Percentiles rank a stretch among this genome's conserved stretches.
Conservation (phyloP, 306 rosid species). For the Phaseolus lunatus region DNA sequence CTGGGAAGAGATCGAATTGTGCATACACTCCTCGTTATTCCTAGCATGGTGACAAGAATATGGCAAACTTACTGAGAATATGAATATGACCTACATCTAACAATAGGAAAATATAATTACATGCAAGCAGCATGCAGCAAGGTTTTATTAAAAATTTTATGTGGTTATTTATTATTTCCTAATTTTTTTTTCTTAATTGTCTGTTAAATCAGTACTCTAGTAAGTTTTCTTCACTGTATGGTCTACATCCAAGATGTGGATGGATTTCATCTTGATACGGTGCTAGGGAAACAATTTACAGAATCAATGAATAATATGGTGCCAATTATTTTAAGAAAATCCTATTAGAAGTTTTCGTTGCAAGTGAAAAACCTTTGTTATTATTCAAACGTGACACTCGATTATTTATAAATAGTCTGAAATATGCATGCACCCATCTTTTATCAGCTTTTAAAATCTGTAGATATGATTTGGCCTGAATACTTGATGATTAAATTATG, state of each 20-base stretch:
- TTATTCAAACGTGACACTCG: background rate
- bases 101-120: slow-evolving; percentile 4
- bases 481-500: slow-evolving; percentile 5
- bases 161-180: background rate
- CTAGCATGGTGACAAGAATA: slow-evolving; percentile 1
- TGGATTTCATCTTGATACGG: slow-evolving; percentile 5
- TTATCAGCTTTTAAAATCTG: slow-evolving; percentile 8
- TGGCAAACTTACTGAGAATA: slow-evolving; percentile 5
- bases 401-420: background rate
- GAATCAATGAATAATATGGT: slow-evolving; percentile 18
- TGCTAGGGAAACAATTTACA: background rate
- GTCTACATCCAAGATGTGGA: slow-evolving; percentile 14
- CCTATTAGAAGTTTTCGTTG: slow-evolving; percentile 12
- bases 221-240: background rate
- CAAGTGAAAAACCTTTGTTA: slow-evolving; percentile 16
- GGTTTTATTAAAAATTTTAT: slow-evolving; percentile 23
- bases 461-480: slow-evolving; percentile 26
- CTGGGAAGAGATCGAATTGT: background rate
- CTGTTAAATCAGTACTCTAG: slow-evolving; percentile 1
- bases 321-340: slow-evolving; percentile 20
- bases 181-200: background rate
- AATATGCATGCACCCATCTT: background rate
- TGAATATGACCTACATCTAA: background rate
- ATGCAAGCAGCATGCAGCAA: slow-evolving; percentile 17
- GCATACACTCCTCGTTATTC: slow-evolving; percentile 3